Base-by-base conservation (phyloP, 345 rosid species). In the Acer campestre region DNA sequence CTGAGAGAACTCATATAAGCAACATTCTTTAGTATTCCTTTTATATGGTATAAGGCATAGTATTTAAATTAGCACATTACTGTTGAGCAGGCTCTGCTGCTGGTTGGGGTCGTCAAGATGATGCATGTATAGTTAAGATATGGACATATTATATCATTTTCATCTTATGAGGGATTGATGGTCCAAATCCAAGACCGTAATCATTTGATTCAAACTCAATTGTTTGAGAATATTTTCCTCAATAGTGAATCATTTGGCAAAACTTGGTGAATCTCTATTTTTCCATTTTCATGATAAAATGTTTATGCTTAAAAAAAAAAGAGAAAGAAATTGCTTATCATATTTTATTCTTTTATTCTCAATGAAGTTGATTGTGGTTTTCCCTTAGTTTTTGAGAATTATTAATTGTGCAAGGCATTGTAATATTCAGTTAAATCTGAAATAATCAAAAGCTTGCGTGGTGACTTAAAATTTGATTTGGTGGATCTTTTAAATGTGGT, bases 41-140 rank as follows among this genome's bases (percentile, higher is more conserved):
- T 61, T 13, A 25, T 46, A 67, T 51, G 46, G 40, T 10, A 10
- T 66, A 16, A 46, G 40, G 20, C 53, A 67, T 71, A 9, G 48
- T 11, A 53, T 49, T 71, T 25, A 56, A 44, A 46, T 25, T 31
- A 55, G 35, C 35, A 7, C 74, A 4, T 76, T 71, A 72, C 64
- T 63, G 14, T 80, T 42, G 79, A 75, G 59, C 88, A 95, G 98
- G 98, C 69, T 95, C 98, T 18, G 97, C 98, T 82, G 95, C 98
- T 70, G 98, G 98, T 44, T 95, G 97, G 97, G 98, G 98, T 78
- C 85, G 93, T 77, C 93, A 81, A 82, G 98, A 93, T 82, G 98
- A 95, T 80, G 91, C 98, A 77, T 97, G 94, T 66, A 97, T 93
- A 22, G 98, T 95, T 68, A 93, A 93, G 98, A 97, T 95, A 85